Percentiles rank a stretch among this genome's conserved stretches.
Conservation (phyloP, 1,139 yeast genomes). For the Pichia sorboxylosa region DNA sequence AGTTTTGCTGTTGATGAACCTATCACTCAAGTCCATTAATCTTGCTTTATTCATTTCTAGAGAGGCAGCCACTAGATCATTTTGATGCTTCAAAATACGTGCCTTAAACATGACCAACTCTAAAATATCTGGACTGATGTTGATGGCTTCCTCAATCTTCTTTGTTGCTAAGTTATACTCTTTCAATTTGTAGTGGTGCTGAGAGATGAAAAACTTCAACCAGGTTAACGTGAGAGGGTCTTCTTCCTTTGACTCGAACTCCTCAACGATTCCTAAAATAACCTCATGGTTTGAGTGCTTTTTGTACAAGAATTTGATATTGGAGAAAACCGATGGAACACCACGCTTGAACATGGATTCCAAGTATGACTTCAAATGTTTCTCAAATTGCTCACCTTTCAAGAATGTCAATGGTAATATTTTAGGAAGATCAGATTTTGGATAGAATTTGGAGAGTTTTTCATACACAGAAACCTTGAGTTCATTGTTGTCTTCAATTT, state of each 20-base stretch:
- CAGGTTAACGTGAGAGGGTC: constrained; percentile 54
- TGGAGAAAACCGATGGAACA: constrained; percentile 83
- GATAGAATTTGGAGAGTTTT: constrained; percentile 58
- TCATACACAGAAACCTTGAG: constrained; percentile 48
- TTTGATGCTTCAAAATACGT: constrained; percentile 63
- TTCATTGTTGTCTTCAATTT: constrained; percentile 24
- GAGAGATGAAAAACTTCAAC: constrained; percentile 74
- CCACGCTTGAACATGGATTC: constrained; percentile 58
- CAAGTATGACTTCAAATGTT: constrained; percentile 41
- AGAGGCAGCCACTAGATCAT: constrained; percentile 51
- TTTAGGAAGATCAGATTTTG: constrained; percentile 72
- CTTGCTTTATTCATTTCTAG: constrained; percentile 62
- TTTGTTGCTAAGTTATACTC: constrained; percentile 42
- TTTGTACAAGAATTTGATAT: constrained; percentile 69
- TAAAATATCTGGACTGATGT: constrained; percentile 70
- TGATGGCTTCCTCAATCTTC: constrained; percentile 52
- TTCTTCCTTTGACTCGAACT: constrained; percentile 27
- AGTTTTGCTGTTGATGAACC: constrained; percentile 82
- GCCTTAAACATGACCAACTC: constrained; percentile 78
- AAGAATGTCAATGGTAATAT: constrained; percentile 69
- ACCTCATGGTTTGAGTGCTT: constrained; percentile 34
- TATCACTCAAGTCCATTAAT: constrained; percentile 70
- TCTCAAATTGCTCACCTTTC: constrained; percentile 41
- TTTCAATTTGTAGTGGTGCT: constrained; percentile 53
- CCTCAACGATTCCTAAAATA: constrained; percentile 43